Percentiles rank a stretch among this genome's conserved stretches.
phyloP scores from a whole-genome alignment of 257 asterid species.

The Cruciata laevipes region DNA sequence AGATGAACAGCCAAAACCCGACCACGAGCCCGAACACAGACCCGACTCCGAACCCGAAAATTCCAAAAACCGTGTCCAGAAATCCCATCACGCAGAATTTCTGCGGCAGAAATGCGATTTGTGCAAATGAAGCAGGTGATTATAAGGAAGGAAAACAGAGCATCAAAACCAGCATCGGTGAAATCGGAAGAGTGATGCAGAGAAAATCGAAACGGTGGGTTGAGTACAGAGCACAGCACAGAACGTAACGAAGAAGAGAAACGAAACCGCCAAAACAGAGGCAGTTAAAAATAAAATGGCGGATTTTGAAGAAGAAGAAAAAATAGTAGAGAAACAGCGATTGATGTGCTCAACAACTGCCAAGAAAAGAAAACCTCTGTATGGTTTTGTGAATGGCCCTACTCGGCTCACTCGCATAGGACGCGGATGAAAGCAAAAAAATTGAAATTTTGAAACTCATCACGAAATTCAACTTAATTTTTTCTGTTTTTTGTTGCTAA shows the following conservation, averaged over 20 bases:
- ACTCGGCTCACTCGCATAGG: not conserved
- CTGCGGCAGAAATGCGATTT: not conserved
- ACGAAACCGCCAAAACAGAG: constrained; percentile 18
- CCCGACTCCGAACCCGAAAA: constrained; percentile 69
- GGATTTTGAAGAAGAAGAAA: not conserved
- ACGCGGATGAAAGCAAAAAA: not conserved
- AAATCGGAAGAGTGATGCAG: constrained; percentile 7
- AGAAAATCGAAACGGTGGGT: not conserved
- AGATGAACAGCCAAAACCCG: constrained; percentile 67
- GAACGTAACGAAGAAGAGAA: constrained; percentile 6
- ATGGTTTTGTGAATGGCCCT: not conserved
- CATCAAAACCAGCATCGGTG: not conserved
- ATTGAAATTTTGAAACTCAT: not conserved
- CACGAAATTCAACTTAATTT: not conserved
- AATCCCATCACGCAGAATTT: constrained; percentile 66
- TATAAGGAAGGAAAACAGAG: not conserved
- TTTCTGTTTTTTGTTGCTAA: not conserved
- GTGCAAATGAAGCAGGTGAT: not conserved
- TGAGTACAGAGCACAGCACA: not conserved
- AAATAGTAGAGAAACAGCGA: not conserved
- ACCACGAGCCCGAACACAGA: constrained; percentile 51
- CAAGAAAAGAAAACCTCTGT: not conserved
- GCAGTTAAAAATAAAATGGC: no score
- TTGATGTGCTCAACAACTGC: not conserved
- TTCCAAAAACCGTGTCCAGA: constrained; percentile 53